These are phyloP conservation scores for Debaryomycetaceae sp. DNA, from an alignment of 1,139 yeast species.

Conservation along the genomic window DNA sequence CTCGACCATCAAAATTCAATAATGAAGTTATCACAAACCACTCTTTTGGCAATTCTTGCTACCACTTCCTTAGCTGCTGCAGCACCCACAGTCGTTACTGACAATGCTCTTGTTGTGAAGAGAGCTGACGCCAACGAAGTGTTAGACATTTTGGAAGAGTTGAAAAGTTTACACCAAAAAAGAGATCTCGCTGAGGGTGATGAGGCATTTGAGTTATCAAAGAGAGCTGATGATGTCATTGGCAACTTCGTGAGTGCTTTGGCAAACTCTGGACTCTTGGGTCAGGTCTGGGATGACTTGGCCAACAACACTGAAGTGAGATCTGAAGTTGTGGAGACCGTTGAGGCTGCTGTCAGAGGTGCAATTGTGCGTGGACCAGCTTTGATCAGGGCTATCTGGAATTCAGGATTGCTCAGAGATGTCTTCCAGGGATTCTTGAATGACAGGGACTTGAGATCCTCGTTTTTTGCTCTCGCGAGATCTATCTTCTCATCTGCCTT, in stretches of 20 bases:
- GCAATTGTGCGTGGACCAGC: slow-evolving; percentile 43
- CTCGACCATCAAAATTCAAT: slow-evolving; percentile 1
- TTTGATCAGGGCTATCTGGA: slow-evolving; percentile 41
- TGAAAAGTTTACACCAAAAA: slow-evolving; percentile 30
- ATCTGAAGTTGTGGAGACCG: slow-evolving; percentile 22
- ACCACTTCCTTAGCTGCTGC: slow-evolving; percentile 38
- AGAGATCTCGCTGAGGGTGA: slow-evolving; percentile 31
- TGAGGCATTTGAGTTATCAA: slow-evolving; percentile 25
- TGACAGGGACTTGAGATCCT: slow-evolving; percentile 32
- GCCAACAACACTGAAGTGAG: slow-evolving; percentile 30
- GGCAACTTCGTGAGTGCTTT: slow-evolving; percentile 38
- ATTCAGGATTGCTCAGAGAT: slow-evolving; percentile 40
- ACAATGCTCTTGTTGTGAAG: slow-evolving; percentile 27
- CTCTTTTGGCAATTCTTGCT: slow-evolving; percentile 42
- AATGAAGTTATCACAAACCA: slow-evolving; percentile 45
- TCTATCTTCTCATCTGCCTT: slow-evolving; percentile 31
- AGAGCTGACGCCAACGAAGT: slow-evolving; percentile 37
- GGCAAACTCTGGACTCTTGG: slow-evolving; percentile 36
- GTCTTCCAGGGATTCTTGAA: slow-evolving; percentile 32
- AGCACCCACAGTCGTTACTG: slow-evolving; percentile 31
- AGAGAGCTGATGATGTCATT: slow-evolving; percentile 39
- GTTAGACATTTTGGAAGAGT: slow-evolving; percentile 31
- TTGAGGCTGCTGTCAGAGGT: slow-evolving; percentile 32
- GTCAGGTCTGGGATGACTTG: slow-evolving; percentile 35
- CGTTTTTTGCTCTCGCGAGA: slow-evolving; percentile 35